These are phyloP conservation scores for Termitomyces eurrhizus DNA, from an alignment of 768 basidiomycete species.

Conservation along the genomic window DNA sequence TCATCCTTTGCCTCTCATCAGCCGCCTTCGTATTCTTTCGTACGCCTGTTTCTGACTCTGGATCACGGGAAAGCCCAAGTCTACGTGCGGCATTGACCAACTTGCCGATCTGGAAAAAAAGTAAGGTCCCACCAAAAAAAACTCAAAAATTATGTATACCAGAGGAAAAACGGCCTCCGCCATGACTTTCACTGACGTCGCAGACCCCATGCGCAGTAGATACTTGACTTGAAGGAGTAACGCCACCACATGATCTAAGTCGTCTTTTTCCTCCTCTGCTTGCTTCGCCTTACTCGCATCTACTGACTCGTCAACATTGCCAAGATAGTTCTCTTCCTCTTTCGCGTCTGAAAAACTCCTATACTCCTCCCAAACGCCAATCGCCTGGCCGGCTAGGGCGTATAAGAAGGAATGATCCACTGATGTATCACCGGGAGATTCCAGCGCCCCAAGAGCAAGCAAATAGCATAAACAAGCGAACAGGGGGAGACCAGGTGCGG, in stretches of 20 bases:
- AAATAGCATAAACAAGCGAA: conserved; percentile 57
- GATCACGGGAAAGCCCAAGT: conserved; percentile 61
- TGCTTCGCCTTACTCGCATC: conserved; percentile 5
- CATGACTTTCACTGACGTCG: conserved; percentile 2
- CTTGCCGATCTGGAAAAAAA: conserved; percentile 51
- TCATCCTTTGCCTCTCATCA: conserved; percentile 24
- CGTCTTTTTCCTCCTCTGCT: conserved; percentile 23
- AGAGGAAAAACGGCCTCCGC: conserved; percentile 33
- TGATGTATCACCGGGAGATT: conserved; percentile 7
- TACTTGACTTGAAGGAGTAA: conserved; percentile 50
- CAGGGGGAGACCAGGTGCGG: conserved; percentile 33
- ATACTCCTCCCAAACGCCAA: conserved; percentile 34
- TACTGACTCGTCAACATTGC: neutral
- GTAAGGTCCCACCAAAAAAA: neutral
- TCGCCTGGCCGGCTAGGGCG: conserved; percentile 34
- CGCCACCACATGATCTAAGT: conserved; percentile 54
- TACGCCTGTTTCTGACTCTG: conserved; percentile 37
- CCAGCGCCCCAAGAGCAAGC: conserved; percentile 52
- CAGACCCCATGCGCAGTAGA: conserved; percentile 21
- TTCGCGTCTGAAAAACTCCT: conserved; percentile 1
- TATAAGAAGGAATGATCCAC: conserved; percentile 27
- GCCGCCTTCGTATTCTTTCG: conserved; percentile 6
- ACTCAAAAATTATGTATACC: conserved; percentile 25
- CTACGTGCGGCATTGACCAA: conserved; percentile 62
- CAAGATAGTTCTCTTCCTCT: conserved; percentile 1